These are phyloP conservation scores for Plantago lanceolata DNA, from an alignment of 305 asterid genomes.

Conservation along the genomic window DNA sequence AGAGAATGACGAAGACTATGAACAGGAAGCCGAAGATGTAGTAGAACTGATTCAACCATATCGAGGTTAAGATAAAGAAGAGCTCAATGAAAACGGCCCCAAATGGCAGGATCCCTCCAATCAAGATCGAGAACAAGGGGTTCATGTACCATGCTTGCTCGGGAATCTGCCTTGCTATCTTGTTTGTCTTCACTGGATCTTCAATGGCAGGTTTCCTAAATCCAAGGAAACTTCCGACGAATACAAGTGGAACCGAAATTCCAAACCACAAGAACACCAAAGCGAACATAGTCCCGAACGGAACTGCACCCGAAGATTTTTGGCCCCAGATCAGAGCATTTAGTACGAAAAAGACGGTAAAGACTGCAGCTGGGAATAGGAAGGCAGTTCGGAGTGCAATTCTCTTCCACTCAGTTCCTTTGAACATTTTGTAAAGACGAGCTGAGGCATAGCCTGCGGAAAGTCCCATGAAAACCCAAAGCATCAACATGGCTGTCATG, in stretches of 20 bases:
- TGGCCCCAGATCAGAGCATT: slow-evolving; percentile 78
- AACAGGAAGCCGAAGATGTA: slow-evolving; percentile 70
- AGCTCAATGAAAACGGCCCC: slow-evolving; percentile 75
- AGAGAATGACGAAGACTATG: slow-evolving; percentile 56
- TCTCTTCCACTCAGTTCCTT: slow-evolving; percentile 70
- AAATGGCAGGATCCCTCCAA: slow-evolving; percentile 66
- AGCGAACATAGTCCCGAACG: slow-evolving; percentile 70
- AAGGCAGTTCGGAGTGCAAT: slow-evolving; percentile 59
- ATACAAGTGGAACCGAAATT: slow-evolving; percentile 60
- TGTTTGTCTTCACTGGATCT: slow-evolving; percentile 63
- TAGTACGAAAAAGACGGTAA: slow-evolving; percentile 51
- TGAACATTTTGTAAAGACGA: slow-evolving; percentile 67
- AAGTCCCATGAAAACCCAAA: slow-evolving; percentile 78
- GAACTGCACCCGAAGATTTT: slow-evolving; percentile 75
- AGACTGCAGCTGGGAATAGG: slow-evolving; percentile 55
- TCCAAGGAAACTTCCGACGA: slow-evolving; percentile 59
- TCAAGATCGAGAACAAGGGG: slow-evolving; percentile 55
- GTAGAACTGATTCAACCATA: slow-evolving; percentile 73
- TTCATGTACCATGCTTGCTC: slow-evolving; percentile 78
- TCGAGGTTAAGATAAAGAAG: slow-evolving; percentile 62
- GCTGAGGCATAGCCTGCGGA: slow-evolving; percentile 63
- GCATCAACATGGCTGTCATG: slow-evolving; percentile 71
- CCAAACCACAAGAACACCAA: slow-evolving; percentile 69
- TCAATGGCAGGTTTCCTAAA: slow-evolving; percentile 58
- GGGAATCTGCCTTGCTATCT: slow-evolving; percentile 65